phyloP scores from a whole-genome alignment of 2,329 filamentous ascomycete species.

The Verticillium zaregamsianum region DNA sequence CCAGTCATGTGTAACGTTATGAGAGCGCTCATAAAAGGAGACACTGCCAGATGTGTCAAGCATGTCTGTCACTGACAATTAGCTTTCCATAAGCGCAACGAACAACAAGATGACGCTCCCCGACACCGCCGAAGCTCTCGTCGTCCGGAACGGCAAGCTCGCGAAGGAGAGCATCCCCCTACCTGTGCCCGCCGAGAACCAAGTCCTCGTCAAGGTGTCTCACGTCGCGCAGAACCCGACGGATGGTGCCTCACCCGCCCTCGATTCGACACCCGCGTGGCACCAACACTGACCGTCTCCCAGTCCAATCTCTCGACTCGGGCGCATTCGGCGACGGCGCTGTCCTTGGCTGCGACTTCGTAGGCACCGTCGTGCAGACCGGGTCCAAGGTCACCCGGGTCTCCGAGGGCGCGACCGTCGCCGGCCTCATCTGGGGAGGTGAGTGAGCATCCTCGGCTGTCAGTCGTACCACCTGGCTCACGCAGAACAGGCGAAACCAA shows the following conservation, averaged over 20 bases:
- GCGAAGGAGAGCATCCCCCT: slow-evolving; percentile 4
- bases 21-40: too few species aligned
- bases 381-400: slow-evolving; percentile 18
- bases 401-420: slow-evolving; percentile 16
- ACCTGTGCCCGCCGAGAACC: slow-evolving; percentile 8
- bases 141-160: slow-evolving; percentile 4
- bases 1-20: too few species aligned
- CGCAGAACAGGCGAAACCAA: slow-evolving; percentile 16
- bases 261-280: not conserved
- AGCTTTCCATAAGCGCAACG: too few species aligned
- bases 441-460: not conserved
- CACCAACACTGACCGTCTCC: not conserved
- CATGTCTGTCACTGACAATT: too few species aligned
- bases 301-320: slow-evolving; percentile 27
- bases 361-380: slow-evolving; percentile 26
- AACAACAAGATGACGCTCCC: not conserved
- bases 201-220: slow-evolving; percentile 18
- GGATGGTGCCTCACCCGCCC: slow-evolving; percentile 11
- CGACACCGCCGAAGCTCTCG: slow-evolving; percentile 3
- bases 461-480: too few species aligned
- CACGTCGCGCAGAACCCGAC: slow-evolving; percentile 22
- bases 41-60: too few species aligned
- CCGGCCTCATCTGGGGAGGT: slow-evolving; percentile 24
- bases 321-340: slow-evolving; percentile 31
- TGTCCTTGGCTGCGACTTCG: slow-evolving; percentile 32